Base-by-base conservation (phyloP, 179 eudicot species). In the Spinacia oleracea region DNA sequence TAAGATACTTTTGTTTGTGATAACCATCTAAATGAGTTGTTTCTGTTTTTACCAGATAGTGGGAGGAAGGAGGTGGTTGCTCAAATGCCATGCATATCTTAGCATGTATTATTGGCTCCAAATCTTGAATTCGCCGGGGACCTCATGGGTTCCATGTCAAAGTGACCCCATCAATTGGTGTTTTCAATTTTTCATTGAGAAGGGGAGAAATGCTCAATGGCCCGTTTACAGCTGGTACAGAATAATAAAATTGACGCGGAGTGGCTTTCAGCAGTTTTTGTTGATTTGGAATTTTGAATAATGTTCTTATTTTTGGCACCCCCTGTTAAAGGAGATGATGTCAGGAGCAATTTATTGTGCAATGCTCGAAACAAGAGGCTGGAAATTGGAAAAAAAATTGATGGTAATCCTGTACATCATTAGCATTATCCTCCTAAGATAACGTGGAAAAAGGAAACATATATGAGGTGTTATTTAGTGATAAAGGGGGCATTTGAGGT, bases 11-110 rank as follows among this genome's bases (percentile, higher is more conserved):
- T 62, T 80, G 82, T 79, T 75, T 58, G 35, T 9, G 73, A 62
- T 69, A 62, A 62, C 58, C 68, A 40, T 68, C 38, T 70, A 72
- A 73, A 46, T 14, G 79, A 72, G 74, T 76, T 79, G 85, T 68
- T 73, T 83, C 73, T 79, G 83, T 79, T 76, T 71, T 71, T 42
- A 83, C 80, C 78, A 76, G 83, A 79, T 79, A 51, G 74, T 69
- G 60, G 58, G 68, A 70, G 65, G 32, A 62, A 53, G 50, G 77
- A 58, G 62, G 70, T 83, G 82, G 79, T 79, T 71, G 59, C 76
- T 66, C 42, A 64, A 53, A 83, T 53, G 63, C 85, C 85, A 83
- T 72, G 62, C 27, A 75, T 72, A 64, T 50, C 66, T 38, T 42
- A 62, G 63, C 45, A 51, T 55, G 42, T 43, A 43, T 21, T 55